Evolutionary conservation across 495 filamentous ascomycete genomes (phyloP), one percentile per base, ranked within the genome.

Genomic region (Annulohypoxylon moriforme): DNA sequence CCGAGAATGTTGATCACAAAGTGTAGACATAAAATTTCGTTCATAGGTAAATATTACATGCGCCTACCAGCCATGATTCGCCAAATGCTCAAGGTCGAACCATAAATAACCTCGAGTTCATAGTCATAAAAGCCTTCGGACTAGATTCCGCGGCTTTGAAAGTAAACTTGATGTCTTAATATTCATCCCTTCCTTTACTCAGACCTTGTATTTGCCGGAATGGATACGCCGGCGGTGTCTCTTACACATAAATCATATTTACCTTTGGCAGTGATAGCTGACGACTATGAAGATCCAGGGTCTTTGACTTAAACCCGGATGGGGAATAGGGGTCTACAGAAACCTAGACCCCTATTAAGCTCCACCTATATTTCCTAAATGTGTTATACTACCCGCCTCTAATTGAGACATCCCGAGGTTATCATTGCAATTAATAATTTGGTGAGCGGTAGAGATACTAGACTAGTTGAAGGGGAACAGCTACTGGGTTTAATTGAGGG

Each of bases 321-420:
- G 38, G 24, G 38, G 50, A 55, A n/a, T 16, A 31, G 22, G 16
- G 18, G 31, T 29, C 27, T 33, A 22, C 42, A 42, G 62, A 56
- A 14, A 20, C 31, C 27, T 56, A 36, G 33, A 58, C 38, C 63
- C 63, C 8, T 59, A 58, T 34, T 27, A 24, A 59, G 27, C 40
- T 59, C 63, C 63, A 58, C 40, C 20, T 57, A 34, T 22, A 36
- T 34, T 25, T 18, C 22, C 7, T 29, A 61, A 20, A 20, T 61
- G 18, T 61, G 20, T 29, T 10, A 44, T 47, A 25, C 7, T 24
- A 13, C 42, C 50, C 31, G 31, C 25, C 25, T 50, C 13, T 9
- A 25, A 10, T 47, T 47, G n/a, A 57, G 50, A 58, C 52, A 49
- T 9, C 31, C 2, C 27, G 27, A 4, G 22, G 42, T 33, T n/a